Conservation (phyloP, 2,329 filamentous ascomycete genomes). For the Talaromyces sp. region DNA sequence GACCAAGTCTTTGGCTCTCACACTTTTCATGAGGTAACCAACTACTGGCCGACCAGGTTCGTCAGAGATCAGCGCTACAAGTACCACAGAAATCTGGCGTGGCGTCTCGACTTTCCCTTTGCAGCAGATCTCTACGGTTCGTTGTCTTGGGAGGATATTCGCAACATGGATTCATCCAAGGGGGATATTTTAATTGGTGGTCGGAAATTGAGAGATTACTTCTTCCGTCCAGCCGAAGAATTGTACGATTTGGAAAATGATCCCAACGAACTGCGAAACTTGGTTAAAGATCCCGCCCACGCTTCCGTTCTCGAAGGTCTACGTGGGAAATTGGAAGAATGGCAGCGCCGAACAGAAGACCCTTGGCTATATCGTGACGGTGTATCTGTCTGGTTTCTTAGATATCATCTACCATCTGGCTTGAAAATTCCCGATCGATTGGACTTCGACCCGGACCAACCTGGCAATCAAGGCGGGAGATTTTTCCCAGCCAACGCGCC, state of each 20-base stretch:
- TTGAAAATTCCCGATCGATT: conserved; percentile 22
- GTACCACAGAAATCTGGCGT: conserved; percentile 53
- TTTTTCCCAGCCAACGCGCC: not conserved
- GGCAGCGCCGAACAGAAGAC: conserved; percentile 36
- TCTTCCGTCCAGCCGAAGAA: conserved; percentile 46
- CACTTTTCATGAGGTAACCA: conserved; percentile 52
- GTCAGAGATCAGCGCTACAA: conserved; percentile 45
- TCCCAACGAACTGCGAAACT: conserved; percentile 46
- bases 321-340: conserved; percentile 32
- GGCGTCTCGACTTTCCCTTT: conserved; percentile 51
- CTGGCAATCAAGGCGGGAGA: not conserved
- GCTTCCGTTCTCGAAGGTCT: conserved; percentile 31
- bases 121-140: conserved; percentile 47
- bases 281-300: conserved; percentile 37
- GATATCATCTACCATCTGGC: conserved; percentile 11
- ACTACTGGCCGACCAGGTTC: conserved; percentile 52
- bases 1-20: conserved; percentile 49
- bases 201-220: conserved; percentile 42
- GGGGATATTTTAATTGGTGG: conserved; percentile 38
- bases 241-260: conserved; percentile 49
- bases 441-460: conserved; percentile 21
- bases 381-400: conserved; percentile 9
- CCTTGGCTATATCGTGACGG: conserved; percentile 34
- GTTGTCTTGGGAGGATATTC: conserved; percentile 46
- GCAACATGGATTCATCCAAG: conserved; percentile 31